Conservation (phyloP, 2,329 filamentous ascomycete species). For the Botrytis byssoidea region DNA sequence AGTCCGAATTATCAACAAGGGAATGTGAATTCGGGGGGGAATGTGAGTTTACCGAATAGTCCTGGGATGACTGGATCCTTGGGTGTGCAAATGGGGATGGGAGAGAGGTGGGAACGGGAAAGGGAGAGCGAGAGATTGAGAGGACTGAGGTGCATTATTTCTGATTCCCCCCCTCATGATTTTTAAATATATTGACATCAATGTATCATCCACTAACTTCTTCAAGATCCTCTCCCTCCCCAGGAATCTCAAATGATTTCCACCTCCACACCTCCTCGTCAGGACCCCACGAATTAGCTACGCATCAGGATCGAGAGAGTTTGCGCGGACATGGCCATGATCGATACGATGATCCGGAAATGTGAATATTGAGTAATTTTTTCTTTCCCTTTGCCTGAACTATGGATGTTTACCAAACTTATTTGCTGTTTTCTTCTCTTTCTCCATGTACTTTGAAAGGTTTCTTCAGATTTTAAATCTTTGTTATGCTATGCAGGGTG, state of each 20-base stretch:
- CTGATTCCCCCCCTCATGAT: neutral
- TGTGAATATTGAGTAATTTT: constrained; percentile 16
- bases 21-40: neutral
- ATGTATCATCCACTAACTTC: neutral
- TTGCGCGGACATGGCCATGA: neutral
- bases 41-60: neutral
- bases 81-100: neutral
- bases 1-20: neutral
- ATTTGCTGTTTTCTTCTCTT: neutral
- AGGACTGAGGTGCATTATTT: neutral
- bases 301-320: neutral
- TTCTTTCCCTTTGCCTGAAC: neutral
- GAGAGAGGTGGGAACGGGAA: neutral
- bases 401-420: neutral
- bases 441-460: neutral
- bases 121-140: neutral
- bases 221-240: neutral
- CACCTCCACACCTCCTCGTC: neutral
- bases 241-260: neutral
- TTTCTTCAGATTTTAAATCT: neutral
- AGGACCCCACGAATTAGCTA: constrained; percentile 2
- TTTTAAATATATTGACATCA: neutral
- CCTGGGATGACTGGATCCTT: neutral
- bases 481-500: neutral
- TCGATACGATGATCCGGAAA: constrained; percentile 14